These are phyloP conservation scores for Scenedesmus sp. DNA, from an alignment of 163 green algal genomes.

Conservation along the genomic window DNA sequence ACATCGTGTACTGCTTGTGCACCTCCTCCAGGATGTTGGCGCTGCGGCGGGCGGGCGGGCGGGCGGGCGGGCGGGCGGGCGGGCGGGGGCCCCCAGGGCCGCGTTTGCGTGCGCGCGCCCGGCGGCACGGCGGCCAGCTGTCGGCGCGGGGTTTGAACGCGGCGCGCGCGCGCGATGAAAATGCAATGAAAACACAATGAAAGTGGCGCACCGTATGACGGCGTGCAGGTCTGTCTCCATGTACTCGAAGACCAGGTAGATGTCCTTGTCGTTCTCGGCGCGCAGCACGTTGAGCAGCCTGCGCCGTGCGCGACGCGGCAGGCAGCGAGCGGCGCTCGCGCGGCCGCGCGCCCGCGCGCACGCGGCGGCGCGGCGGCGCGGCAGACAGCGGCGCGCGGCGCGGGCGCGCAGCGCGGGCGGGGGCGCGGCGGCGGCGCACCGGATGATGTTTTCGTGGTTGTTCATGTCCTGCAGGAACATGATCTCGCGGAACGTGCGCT, in stretches of 20 bases:
- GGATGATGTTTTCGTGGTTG: slow-evolving; percentile 98
- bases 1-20: slow-evolving; percentile 99
- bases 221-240: slow-evolving; percentile 98
- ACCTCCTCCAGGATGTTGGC: slow-evolving; percentile 98
- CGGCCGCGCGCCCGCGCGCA: no score
- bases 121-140: background rate
- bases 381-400: no score
- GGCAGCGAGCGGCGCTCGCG: no score
- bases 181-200: no score
- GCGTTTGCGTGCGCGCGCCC: background rate
- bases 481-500: slow-evolving; percentile 98
- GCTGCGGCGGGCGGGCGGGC: no score
- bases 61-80: background rate
- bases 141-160: background rate
- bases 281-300: slow-evolving; percentile 96
- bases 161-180: background rate
- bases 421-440: slow-evolving; percentile 66
- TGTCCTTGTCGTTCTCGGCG: slow-evolving; percentile 97
- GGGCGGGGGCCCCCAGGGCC: background rate
- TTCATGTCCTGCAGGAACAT: slow-evolving; percentile 99
- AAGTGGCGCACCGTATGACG: no score
- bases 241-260: slow-evolving; percentile 98
- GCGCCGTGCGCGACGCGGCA: slow-evolving; percentile 12
- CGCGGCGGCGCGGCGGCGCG: no score
- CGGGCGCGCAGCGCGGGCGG: no score